Evolutionary conservation across 257 asterid species (phyloP), one percentile per base, ranked within the genome.

Genomic region (Solanum okadae): DNA sequence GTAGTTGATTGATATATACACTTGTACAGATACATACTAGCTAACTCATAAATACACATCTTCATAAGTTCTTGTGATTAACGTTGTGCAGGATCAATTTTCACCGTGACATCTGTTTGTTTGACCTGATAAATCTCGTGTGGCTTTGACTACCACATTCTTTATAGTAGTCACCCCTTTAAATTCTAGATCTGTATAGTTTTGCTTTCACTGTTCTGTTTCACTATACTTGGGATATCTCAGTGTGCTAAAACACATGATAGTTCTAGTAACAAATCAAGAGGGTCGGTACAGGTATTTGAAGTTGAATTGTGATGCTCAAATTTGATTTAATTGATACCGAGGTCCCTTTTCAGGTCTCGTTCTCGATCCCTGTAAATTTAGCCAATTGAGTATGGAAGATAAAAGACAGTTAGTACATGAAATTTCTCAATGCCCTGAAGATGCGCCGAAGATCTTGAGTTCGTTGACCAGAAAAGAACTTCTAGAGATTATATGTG

Each of bases 391-490:
- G 91, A 94, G 94, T 86, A 87, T 93, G 95, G 98, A 93, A 88
- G 95, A 93, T 89, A 94, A 90, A 91, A 90, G 96, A 84, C 94
- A 93, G 35, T 92, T 96, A 67, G 91, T 96, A 46, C 91, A 92
- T 29, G 96, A 92, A 88, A 90, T 95, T 84, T 91, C 94, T 2
- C 94, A 91, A 87, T 93, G 95, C 93, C 92, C 96, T 8, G 96
- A 94, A 35, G 92, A 91, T 79, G 96, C 94, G 20, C 88, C 93
- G 23, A 93, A 94, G 61, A 92, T 93, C 88, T 91, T 96, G 61
- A 94, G 93, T 81, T 88, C 95, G 0, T 92, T 96, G 94, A 93
- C 92, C 87, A 95, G 97, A 88, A 94, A 88, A 52, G 97, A 96
- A 88, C 92, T 96, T 72, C 88, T 93, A 84, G 96, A 93, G 84